Percentiles rank a stretch among this genome's conserved stretches.
These are phyloP conservation scores for Puccinia brachypodii DNA, from an alignment of 1,284 basidiomycete genomes.

Conservation along the genomic window DNA sequence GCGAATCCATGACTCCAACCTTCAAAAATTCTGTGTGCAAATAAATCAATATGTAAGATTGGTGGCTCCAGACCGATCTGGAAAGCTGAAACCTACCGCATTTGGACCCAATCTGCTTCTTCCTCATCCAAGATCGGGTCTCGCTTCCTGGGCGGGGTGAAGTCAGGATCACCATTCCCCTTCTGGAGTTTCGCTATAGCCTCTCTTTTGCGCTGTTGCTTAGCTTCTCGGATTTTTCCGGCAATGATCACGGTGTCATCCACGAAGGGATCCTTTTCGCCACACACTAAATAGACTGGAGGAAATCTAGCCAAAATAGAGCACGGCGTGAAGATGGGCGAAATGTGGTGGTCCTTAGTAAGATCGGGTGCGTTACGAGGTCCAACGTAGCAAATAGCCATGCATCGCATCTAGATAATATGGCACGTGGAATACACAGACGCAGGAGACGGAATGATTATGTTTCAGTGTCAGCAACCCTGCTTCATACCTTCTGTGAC, in stretches of 20 bases:
- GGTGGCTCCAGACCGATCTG: conserved; percentile 61
- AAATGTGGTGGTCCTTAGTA: conserved; percentile 88
- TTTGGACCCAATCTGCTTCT: conserved; percentile 92
- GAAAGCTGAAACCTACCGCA: conserved; percentile 62
- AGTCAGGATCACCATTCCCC: conserved; percentile 58
- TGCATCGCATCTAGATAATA: conserved; percentile 92
- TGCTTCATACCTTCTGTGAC: neutral
- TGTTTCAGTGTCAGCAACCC: neutral
- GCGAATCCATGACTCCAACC: conserved; percentile 72
- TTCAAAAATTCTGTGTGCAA: conserved; percentile 38
- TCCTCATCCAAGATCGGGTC: conserved; percentile 66
- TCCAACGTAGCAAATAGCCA: conserved; percentile 96
- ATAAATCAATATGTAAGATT: conserved; percentile 64
- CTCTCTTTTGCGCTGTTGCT: conserved; percentile 74
- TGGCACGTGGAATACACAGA: neutral
- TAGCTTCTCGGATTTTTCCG: conserved; percentile 86
- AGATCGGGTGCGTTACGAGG: conserved; percentile 89
- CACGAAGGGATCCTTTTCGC: conserved; percentile 91
- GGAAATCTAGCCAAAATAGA: conserved; percentile 86
- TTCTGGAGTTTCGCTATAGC: conserved; percentile 62
- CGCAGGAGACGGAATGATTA: neutral
- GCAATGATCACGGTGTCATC: conserved; percentile 93
- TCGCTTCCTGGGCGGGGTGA: conserved; percentile 48
- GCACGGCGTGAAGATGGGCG: conserved; percentile 83
- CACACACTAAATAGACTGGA: conserved; percentile 68